Base-by-base conservation (phyloP, 345 rosid genomes). In the Cardamine occulta region DNA sequence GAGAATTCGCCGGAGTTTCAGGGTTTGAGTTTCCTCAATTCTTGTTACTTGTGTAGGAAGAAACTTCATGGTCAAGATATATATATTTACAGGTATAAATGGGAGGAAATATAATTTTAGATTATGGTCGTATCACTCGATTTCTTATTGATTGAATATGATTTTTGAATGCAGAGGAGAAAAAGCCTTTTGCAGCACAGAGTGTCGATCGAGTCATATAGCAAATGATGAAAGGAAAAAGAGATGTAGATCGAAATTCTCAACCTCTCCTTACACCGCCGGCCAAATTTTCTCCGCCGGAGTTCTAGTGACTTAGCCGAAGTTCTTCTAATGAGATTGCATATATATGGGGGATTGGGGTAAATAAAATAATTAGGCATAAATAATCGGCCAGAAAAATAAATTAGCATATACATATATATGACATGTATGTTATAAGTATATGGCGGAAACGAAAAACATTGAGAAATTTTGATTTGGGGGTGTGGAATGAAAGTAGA, bases 171-270 rank as follows among this genome's bases (percentile, higher is more conserved):
- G 53, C 86, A 94, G 95, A 71, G 97, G 98, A 29, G 98, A 94
- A 82, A 91, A 85, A 31, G 98, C 85, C 0, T 94, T 88, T 76
- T 93, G 96, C 40, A 93, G 97, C 81, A 53, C 72, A 6, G 97
- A 89, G 70, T 94, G 98, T 74, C 76, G 97, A 59, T 87, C 93
- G 10, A 77, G 73, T 53, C 91, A 89, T 29, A 90, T 91, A 67
- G 74, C 70, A 63, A 82, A 66, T 47, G 93, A 91, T n/a, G 95
- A 91, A 58, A 66, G 80, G 8, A 85, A 84, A 75, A 87, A 89
- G 73, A 84, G 73, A 77, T 88, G 93, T 81, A 80, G 84, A 82
- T 80, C 90, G 21, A 80, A 83, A 26, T 57, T 84, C 39, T 75
- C 93, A 59, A 74, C 74, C 32, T 86, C 88, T 14, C 82, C 89